A percentile compares a stretch with the other conserved stretches of the same genome.
phyloP scores from a whole-genome alignment of 306 rosid genomes.

The Sicyos edulis region DNA sequence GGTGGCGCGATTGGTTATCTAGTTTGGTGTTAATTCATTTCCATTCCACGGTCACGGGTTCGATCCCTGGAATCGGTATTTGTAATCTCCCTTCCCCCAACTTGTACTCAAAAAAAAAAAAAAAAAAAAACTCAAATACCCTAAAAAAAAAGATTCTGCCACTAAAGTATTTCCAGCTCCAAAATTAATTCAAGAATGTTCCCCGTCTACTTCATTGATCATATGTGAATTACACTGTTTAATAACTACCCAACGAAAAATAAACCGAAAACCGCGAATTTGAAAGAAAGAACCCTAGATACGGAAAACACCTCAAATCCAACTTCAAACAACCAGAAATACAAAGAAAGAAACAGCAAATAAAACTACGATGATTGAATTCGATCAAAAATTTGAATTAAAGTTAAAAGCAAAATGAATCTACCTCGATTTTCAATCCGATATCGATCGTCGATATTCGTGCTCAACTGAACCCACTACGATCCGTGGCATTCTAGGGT shows the following conservation, averaged over 20 bases:
- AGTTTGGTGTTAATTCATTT: too few relatives aligned
- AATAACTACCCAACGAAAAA: not conserved
- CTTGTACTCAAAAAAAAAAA: too few relatives aligned
- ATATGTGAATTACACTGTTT: constrained; percentile 10
- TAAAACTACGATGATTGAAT: not conserved
- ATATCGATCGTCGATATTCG: not conserved
- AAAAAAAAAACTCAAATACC: constrained; percentile 1
- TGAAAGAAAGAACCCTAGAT: constrained; percentile 39
- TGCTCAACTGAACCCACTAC: constrained; percentile 22
- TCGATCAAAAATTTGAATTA: not conserved
- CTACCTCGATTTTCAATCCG: constrained; percentile 19
- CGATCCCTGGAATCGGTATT: too few relatives aligned
- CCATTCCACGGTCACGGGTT: too few relatives aligned
- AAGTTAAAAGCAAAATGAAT: not conserved
- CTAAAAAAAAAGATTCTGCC: constrained; percentile 11
- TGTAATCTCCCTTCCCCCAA: too few relatives aligned
- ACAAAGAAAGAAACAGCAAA: not conserved
- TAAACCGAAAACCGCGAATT: constrained; percentile 2
- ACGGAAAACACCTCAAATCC: constrained; percentile 10
- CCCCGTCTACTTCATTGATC: constrained; percentile 14
- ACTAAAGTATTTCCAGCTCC: not conserved
- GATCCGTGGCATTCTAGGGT: constrained; percentile 24
- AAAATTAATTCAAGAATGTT: not conserved
- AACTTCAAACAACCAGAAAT: constrained; percentile 17
- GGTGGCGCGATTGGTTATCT: too few relatives aligned